Evolutionary conservation across 805 yeast genomes (phyloP).

Genomic region (Soucietia sequanensis): DNA sequence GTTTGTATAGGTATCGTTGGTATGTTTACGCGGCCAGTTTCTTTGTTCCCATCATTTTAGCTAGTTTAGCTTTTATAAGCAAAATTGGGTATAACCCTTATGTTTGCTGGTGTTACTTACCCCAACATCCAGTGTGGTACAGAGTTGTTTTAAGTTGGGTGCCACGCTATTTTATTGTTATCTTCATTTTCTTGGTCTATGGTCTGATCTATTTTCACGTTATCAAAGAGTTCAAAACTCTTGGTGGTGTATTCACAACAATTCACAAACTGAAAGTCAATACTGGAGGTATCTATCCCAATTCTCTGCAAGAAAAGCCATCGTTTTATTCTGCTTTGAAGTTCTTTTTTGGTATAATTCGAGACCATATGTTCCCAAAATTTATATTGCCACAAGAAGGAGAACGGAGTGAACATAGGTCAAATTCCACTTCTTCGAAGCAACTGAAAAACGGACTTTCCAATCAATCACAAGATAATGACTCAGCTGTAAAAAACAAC

Average conservation of each 20-base stretch:
- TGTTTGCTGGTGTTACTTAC: constrained; percentile 78
- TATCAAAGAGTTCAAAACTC: constrained; percentile 53
- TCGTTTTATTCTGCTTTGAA: constrained; percentile 32
- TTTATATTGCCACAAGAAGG: constrained; percentile 25
- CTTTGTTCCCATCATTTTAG: constrained; percentile 62
- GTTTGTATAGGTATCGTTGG: constrained; percentile 58
- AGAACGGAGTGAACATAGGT: constrained; percentile 4
- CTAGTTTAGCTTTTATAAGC: constrained; percentile 66
- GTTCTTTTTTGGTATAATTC: constrained; percentile 23
- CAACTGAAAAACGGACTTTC: too few species aligned
- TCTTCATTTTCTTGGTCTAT: constrained; percentile 64
- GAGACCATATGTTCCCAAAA: constrained; percentile 24
- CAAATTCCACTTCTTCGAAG: background rate
- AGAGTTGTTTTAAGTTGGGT: constrained; percentile 76
- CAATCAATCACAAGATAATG: background rate
- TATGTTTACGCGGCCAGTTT: constrained; percentile 59
- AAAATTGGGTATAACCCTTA: constrained; percentile 57
- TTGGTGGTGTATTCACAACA: constrained; percentile 47
- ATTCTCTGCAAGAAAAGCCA: constrained; percentile 19
- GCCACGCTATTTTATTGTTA: constrained; percentile 68
- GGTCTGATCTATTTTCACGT: constrained; percentile 72
- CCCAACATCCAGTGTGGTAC: constrained; percentile 71
- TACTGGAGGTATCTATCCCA: constrained; percentile 9
- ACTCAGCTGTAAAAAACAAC: constrained; percentile 8
- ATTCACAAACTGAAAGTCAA: constrained; percentile 19